Base-by-base conservation (phyloP, 2,329 filamentous ascomycete species). In the Trichoderma sp. region DNA sequence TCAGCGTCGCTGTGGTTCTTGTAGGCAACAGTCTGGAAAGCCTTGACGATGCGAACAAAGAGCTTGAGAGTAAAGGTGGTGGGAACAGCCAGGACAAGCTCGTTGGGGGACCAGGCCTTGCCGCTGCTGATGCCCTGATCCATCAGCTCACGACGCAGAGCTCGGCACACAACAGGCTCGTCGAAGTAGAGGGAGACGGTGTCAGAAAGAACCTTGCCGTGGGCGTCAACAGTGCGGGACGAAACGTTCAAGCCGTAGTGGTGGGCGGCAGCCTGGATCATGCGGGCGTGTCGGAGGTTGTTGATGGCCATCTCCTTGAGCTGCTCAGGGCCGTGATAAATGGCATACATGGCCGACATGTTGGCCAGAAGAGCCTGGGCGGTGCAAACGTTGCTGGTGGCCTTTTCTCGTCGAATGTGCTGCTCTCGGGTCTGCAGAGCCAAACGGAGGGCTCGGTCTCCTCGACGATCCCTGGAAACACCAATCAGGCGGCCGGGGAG, bases 301-400 rank as follows among this genome's bases (percentile, higher is more conserved):
- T 90, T 88, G 77, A 94, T 87, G 1, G 94, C 94, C 76, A 97
- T 97, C 15, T 88, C 86, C 80, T 89, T 93, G 60, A 98, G 82
- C 19, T 94, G 93, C 64, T 88, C 80, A 1, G 94, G 94, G 4
- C 94, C 94, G 77, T 98, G 94, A 79, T 97, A 98, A 64, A 97
- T 85, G 63, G 93, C 94, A 76, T 97, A 98, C 82, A 97, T 90
- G 65, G 94, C 93, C 73, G 89, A 94, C 92, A 97, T 97, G 79
- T 98, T 98, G 42, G 94, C 94, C 61, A 97, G 84, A 29, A 98
- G 83, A 9, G 94, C 94, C 80, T 98, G 94, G 1, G 94, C 94
- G 1, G 94, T 98, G 82, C 94, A 98, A 69, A 97, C 94, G 76
- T 98, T 98, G 83, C 93, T 97, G 2, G 94, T 98, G 1, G 94